Conservation (phyloP, 1,139 yeast genomes). For the Wickerhamiella infanticola region DNA sequence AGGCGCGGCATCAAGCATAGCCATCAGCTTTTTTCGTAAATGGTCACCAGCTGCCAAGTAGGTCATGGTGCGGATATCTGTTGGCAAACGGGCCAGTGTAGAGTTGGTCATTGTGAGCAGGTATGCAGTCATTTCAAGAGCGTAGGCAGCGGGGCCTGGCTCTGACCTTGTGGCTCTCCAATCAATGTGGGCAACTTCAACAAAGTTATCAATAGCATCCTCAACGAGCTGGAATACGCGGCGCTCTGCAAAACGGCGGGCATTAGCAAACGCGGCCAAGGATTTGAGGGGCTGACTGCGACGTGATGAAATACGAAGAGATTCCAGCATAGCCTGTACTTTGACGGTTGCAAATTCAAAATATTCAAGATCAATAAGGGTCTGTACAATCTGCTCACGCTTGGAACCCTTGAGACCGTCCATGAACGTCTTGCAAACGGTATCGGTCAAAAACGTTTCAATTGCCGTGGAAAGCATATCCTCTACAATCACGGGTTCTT, state of each 20-base stretch:
- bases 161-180: constrained; percentile 45
- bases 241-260: constrained; percentile 64
- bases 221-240: constrained; percentile 59
- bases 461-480: constrained; percentile 35
- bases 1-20: constrained; percentile 38
- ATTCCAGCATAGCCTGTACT: constrained; percentile 29
- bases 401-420: constrained; percentile 47
- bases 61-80: constrained; percentile 59
- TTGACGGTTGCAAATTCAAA: constrained; percentile 44
- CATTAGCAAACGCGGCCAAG: constrained; percentile 37
- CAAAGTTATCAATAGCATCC: constrained; percentile 56
- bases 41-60: constrained; percentile 79
- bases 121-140: constrained; percentile 77
- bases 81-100: constrained; percentile 72
- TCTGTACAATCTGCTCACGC: constrained; percentile 82
- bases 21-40: constrained; percentile 55
- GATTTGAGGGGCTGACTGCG: constrained; percentile 33
- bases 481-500: constrained; percentile 34
- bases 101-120: constrained; percentile 76
- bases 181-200: constrained; percentile 76
- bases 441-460: constrained; percentile 52
- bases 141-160: constrained; percentile 54
- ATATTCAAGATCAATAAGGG: constrained; percentile 73
- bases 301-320: constrained; percentile 24
- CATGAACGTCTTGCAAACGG: constrained; percentile 52